phyloP scores from a whole-genome alignment of 2,329 filamentous ascomycete genomes.

The Amauroascus niger region DNA sequence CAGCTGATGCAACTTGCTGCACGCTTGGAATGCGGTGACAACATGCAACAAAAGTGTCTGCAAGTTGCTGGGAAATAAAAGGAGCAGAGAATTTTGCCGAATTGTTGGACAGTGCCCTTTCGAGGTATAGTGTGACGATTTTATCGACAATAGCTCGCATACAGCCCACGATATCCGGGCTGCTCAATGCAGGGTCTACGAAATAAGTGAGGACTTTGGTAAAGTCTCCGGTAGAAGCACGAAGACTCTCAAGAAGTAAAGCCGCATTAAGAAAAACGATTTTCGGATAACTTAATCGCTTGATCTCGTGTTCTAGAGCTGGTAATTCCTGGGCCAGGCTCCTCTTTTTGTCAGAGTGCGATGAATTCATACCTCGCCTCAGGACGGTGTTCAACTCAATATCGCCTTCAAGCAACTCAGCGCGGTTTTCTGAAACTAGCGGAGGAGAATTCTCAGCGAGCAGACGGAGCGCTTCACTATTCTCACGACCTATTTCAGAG shows the following conservation, averaged over 20 bases:
- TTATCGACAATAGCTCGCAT: constrained; percentile 55
- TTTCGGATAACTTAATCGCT: constrained; percentile 75
- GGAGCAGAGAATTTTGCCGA: constrained; percentile 78
- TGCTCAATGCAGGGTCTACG: constrained; percentile 72
- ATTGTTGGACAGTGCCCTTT: constrained; percentile 60
- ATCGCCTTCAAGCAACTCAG: constrained; percentile 86
- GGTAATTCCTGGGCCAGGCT: constrained; percentile 65
- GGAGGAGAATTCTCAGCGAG: constrained; percentile 83
- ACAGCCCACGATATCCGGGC: constrained; percentile 51
- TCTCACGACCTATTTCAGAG: constrained; percentile 62
- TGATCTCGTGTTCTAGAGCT: constrained; percentile 66
- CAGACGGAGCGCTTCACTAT: constrained; percentile 66
- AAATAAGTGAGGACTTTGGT: constrained; percentile 87
- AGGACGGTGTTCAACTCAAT: constrained; percentile 94
- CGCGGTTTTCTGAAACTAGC: constrained; percentile 75
- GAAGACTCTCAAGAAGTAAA: constrained; percentile 77
- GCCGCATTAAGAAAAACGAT: constrained; percentile 86
- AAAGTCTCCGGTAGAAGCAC: constrained; percentile 79
- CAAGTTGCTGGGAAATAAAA: constrained; percentile 80
- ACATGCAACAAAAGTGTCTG: constrained; percentile 73
- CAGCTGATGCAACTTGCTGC: constrained; percentile 72
- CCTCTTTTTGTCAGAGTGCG: constrained; percentile 67
- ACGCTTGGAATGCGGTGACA: constrained; percentile 90
- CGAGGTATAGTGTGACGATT: constrained; percentile 69
- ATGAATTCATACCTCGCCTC: constrained; percentile 71